Evolutionary conservation across 371 early-diverging fungal genomes (phyloP).

Genomic region (Chytridiales sp.): DNA sequence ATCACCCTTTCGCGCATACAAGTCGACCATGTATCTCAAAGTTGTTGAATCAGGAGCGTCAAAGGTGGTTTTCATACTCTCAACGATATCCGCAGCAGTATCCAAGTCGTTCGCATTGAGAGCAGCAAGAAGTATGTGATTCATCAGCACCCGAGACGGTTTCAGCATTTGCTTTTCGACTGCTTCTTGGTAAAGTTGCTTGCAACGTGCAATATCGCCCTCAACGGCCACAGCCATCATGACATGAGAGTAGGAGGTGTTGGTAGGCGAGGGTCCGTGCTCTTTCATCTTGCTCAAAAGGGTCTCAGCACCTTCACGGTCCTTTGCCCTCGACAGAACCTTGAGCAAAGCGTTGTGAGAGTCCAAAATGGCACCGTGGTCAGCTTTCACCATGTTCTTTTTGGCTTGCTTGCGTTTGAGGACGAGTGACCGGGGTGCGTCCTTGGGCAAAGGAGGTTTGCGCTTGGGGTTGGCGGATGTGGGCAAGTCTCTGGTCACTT

Average conservation of each 20-base stretch:
- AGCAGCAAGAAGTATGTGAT: too few relatives aligned
- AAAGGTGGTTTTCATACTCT: not conserved
- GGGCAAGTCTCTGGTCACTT: too few relatives aligned
- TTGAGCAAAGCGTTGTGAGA: constrained; percentile 6
- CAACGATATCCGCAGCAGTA: not conserved
- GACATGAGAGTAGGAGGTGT: not conserved
- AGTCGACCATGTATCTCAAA: constrained; percentile 5
- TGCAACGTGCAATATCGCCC: not conserved
- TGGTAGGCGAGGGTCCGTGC: constrained; percentile 4
- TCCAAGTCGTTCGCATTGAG: constrained; percentile 3
- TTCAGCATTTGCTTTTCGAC: constrained; percentile 2
- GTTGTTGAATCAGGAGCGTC: not conserved
- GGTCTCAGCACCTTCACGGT: not conserved
- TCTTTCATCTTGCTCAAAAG: not conserved
- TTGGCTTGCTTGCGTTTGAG: constrained; percentile 12
- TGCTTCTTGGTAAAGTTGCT: not conserved
- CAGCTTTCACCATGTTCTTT: too few relatives aligned
- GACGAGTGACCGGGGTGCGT: constrained; percentile 12
- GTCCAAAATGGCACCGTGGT: not conserved
- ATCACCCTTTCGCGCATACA: constrained; percentile 7
- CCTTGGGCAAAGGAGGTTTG: constrained; percentile 11
- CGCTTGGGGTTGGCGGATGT: too few relatives aligned
- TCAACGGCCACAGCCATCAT: constrained; percentile 4
- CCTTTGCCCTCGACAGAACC: too few relatives aligned
- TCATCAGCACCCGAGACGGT: too few relatives aligned